These are phyloP conservation scores for Agaricus subrufescens DNA, from an alignment of 768 basidiomycete genomes.

Conservation along the genomic window DNA sequence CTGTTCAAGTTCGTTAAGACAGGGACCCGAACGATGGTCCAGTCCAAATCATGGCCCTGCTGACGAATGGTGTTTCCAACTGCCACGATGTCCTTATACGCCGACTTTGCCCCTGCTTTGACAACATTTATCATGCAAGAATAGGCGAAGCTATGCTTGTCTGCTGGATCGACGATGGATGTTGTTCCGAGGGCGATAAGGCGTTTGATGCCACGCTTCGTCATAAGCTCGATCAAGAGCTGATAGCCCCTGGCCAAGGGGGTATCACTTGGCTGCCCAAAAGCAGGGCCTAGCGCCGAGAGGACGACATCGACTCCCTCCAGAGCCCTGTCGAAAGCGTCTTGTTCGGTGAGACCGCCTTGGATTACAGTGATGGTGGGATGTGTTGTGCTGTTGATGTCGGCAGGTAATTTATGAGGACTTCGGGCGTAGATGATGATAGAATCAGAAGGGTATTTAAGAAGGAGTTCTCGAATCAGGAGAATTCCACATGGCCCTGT, in stretches of 20 bases:
- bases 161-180: slow-evolving; percentile 57
- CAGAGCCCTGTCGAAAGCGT: slow-evolving; percentile 46
- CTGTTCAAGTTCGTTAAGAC: slow-evolving; percentile 46
- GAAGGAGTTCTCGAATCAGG: slow-evolving; percentile 52
- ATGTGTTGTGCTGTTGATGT: slow-evolving; percentile 35
- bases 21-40: slow-evolving; percentile 71
- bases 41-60: slow-evolving; percentile 48
- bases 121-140: slow-evolving; percentile 37
- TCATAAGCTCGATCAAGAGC: slow-evolving; percentile 53
- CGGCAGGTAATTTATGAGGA: slow-evolving; percentile 56
- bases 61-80: slow-evolving; percentile 52
- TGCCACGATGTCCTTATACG: slow-evolving; percentile 67
- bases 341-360: slow-evolving; percentile 51
- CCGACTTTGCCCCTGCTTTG: slow-evolving; percentile 40
- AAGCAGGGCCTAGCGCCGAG: slow-evolving; percentile 59
- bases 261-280: slow-evolving; percentile 39
- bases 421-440: slow-evolving; percentile 62
- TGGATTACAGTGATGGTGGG: slow-evolving; percentile 41
- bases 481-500: slow-evolving; percentile 60
- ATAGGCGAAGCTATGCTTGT: slow-evolving; percentile 48
- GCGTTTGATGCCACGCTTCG: slow-evolving; percentile 43
- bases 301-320: slow-evolving; percentile 57
- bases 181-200: slow-evolving; percentile 65
- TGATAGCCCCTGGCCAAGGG: slow-evolving; percentile 62
- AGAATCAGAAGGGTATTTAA: slow-evolving; percentile 28